Conservation (phyloP, 257 asterid species). For the Fraxinus cuspidata region DNA sequence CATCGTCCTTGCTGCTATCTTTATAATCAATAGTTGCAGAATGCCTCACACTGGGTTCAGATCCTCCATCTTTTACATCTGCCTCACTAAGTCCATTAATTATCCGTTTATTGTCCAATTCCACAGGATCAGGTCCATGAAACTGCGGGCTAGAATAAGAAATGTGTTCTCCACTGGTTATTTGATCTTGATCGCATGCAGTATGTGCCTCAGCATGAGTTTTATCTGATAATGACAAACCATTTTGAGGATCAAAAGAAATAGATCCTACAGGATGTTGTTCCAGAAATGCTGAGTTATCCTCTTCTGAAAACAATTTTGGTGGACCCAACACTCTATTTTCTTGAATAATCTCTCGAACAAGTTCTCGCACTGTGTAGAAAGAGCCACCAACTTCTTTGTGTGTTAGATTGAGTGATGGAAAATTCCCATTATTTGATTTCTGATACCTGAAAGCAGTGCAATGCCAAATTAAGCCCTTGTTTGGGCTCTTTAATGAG, state of each 20-base stretch:
- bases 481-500: no score
- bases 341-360: slow-evolving; percentile 21
- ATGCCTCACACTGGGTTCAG: slow-evolving; percentile 28
- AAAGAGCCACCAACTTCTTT: slow-evolving; percentile 31
- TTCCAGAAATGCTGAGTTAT: slow-evolving; percentile 44
- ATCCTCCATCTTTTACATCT: slow-evolving; percentile 30
- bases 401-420: slow-evolving; percentile 85
- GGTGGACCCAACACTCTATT: slow-evolving; percentile 20
- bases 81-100: slow-evolving; percentile 24
- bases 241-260: slow-evolving; percentile 55
- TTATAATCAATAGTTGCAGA: slow-evolving; percentile 20
- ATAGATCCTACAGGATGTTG: slow-evolving; percentile 67
- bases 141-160: slow-evolving; percentile 23
- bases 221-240: slow-evolving; percentile 35
- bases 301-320: slow-evolving; percentile 39
- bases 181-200: slow-evolving; percentile 23
- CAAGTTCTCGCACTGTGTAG: slow-evolving; percentile 15
- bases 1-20: slow-evolving; percentile 25
- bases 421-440: slow-evolving; percentile 66
- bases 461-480: slow-evolving; percentile 1
- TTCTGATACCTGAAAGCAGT: slow-evolving; percentile 65
- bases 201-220: slow-evolving; percentile 20
- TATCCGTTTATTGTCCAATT: slow-evolving; percentile 21
- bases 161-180: slow-evolving; percentile 34
- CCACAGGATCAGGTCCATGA: slow-evolving; percentile 33